Evolutionary conservation across 2,329 filamentous ascomycete species (phyloP).

Genomic region (Blastomyces parvus): DNA sequence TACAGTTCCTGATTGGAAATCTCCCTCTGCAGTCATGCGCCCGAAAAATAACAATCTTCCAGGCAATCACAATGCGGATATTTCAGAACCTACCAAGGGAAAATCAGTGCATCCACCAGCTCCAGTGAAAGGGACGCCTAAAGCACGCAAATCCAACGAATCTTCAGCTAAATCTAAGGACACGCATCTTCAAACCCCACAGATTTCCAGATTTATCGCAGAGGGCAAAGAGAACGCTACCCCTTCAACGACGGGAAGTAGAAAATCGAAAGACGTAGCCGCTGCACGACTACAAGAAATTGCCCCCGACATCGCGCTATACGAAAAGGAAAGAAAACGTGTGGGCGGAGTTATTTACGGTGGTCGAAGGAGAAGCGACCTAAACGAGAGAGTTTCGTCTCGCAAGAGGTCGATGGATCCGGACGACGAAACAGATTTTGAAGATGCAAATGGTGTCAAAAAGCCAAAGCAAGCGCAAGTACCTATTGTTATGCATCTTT

Average conservation of each 20-base stretch:
- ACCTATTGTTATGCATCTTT: conserved; percentile 61
- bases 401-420: conserved; percentile 38
- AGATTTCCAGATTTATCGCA: conserved; percentile 42
- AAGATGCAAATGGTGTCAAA: conserved; percentile 48
- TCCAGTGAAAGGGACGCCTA: conserved; percentile 20
- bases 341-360: conserved; percentile 56
- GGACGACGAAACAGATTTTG: conserved; percentile 39
- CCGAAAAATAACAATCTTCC: conserved; percentile 27
- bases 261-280: conserved; percentile 82
- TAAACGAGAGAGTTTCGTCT: conserved; percentile 26
- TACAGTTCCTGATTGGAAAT: conserved; percentile 14
- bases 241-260: conserved; percentile 63
- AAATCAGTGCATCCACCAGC: conserved; percentile 15
- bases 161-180: conserved; percentile 25
- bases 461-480: conserved; percentile 53
- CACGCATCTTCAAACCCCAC: conserved; percentile 43
- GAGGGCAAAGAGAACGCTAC: conserved; percentile 75
- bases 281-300: conserved; percentile 64
- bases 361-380: conserved; percentile 40
- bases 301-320: conserved; percentile 76
- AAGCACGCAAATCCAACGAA: conserved; percentile 17
- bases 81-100: conserved; percentile 9
- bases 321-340: conserved; percentile 88
- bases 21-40: conserved; percentile 26
- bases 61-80: background rate